Evolutionary conservation across 305 asterid genomes (phyloP).

Genomic region (Fraxinus latifolia): DNA sequence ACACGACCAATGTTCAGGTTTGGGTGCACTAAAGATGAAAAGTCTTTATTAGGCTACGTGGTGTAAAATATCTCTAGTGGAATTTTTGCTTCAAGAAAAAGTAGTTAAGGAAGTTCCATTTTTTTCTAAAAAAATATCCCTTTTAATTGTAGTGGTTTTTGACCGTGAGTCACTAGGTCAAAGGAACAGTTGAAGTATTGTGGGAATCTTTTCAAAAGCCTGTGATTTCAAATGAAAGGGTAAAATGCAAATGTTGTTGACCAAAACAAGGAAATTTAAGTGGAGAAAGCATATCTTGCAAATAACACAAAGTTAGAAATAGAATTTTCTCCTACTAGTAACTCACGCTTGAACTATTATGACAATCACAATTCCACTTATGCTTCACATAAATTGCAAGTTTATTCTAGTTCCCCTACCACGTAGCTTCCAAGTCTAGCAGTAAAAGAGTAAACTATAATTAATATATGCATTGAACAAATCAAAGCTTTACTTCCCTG

Average conservation of each 20-base stretch:
- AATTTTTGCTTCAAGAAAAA: background rate
- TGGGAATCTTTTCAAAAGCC: background rate
- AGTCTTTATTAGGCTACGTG: background rate
- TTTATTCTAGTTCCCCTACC: background rate
- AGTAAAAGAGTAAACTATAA: background rate
- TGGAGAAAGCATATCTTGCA: background rate
- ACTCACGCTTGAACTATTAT: background rate
- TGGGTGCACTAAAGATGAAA: background rate
- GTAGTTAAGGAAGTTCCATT: background rate
- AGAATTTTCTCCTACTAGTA: background rate
- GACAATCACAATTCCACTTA: background rate
- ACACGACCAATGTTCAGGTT: background rate
- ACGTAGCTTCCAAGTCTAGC: background rate
- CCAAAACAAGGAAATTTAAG: background rate
- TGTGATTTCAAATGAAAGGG: background rate
- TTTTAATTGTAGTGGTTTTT: background rate
- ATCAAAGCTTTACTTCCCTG: background rate
- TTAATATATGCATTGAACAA: background rate
- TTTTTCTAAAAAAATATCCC: background rate
- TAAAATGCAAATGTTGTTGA: background rate
- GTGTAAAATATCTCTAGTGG: background rate
- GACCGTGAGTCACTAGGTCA: background rate
- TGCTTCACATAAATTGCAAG: background rate
- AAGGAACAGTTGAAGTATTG: background rate
- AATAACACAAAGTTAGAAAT: background rate